Evolutionary conservation across 2,329 filamentous ascomycete genomes (phyloP), one percentile per base, ranked within the genome.

Genomic region (Diaporthe sp.): DNA sequence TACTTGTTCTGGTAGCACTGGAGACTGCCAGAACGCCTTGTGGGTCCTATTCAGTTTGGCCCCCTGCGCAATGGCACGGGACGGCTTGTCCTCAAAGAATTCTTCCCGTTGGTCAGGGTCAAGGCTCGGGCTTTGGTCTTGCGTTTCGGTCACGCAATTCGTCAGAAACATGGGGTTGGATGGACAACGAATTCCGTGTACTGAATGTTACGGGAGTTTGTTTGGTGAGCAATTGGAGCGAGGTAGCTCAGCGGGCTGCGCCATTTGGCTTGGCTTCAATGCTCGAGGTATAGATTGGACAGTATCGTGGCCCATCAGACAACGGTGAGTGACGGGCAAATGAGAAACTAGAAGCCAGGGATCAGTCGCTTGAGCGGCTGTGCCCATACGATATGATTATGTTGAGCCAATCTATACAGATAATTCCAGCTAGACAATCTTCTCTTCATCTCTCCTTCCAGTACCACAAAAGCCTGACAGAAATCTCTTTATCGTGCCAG

Each of bases 121-220:
- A 60, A 42, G 34, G 12, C 20, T 39, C 22, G 5, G 12, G 12
- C 4, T 60, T 60, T 6, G 57, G 57, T 42, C 9, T 60, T 60
- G 57, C 57, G 4, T 42, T 39, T 3, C 57, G 34, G 5, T 9
- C 57, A 17, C 57, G 22, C 4, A 39, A 60, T 12, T 60, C 34
- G 5, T 60, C 57, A 60, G 22, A 25, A 39, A 60, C 57, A 17
- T 25, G 57, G 8, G 34, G 20, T 60, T 60, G 34, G 57, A 25
- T 42, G 34, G 34, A 60, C 12, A 13, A 60, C 34, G 57, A 60
- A 10, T 60, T 60, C 22, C 57, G 57, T 12, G 57, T 60, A 9
- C 57, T 60, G 7, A 60, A 60, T 60, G 31, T 60, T 39, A 60
- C 57, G 20, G 57, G 57, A 13, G 57, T 60, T 37, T 60, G 57